Conservation (phyloP, 2,329 filamentous ascomycete genomes). For the Cadophora luteo-olivacea region DNA sequence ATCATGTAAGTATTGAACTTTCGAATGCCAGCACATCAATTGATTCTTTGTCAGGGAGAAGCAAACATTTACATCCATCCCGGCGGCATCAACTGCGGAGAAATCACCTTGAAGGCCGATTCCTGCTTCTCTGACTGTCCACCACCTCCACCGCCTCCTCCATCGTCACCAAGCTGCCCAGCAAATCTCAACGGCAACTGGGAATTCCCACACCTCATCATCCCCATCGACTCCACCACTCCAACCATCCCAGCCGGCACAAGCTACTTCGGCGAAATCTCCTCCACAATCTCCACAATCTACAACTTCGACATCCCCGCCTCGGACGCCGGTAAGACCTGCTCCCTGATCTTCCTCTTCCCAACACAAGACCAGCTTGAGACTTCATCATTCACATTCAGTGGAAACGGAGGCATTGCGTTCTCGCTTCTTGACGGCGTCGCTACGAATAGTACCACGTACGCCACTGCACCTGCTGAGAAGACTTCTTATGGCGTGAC, state of each 20-base stretch:
- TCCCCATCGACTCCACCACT: constrained; percentile 56
- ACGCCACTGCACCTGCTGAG: constrained; percentile 56
- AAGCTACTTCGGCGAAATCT: constrained; percentile 61
- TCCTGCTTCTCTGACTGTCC: constrained; percentile 16
- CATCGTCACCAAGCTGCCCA: constrained; percentile 21
- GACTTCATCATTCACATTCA: constrained; percentile 63
- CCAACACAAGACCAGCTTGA: constrained; percentile 61
- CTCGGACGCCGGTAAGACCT: constrained; percentile 61
- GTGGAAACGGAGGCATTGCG: constrained; percentile 58
- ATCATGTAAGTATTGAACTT: constrained; percentile 49
- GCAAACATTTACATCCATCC: constrained; percentile 57
- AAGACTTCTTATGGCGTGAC: constrained; percentile 51
- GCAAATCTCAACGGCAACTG: constrained; percentile 47
- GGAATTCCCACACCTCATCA: constrained; percentile 58
- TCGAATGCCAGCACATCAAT: not conserved
- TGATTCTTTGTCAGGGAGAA: constrained; percentile 19
- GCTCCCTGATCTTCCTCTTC: constrained; percentile 70
- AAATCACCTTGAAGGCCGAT: constrained; percentile 50
- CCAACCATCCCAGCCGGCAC: constrained; percentile 42
- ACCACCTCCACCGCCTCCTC: constrained; percentile 6
- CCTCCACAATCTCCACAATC: constrained; percentile 59
- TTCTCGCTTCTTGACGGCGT: constrained; percentile 54
- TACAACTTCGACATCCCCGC: constrained; percentile 73
- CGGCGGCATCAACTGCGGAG: constrained; percentile 52
- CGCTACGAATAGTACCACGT: constrained; percentile 58